Evolutionary conservation across 2,329 filamentous ascomycete genomes (phyloP), one percentile per base, ranked within the genome.

Genomic region (Colletotrichum endophyticum): DNA sequence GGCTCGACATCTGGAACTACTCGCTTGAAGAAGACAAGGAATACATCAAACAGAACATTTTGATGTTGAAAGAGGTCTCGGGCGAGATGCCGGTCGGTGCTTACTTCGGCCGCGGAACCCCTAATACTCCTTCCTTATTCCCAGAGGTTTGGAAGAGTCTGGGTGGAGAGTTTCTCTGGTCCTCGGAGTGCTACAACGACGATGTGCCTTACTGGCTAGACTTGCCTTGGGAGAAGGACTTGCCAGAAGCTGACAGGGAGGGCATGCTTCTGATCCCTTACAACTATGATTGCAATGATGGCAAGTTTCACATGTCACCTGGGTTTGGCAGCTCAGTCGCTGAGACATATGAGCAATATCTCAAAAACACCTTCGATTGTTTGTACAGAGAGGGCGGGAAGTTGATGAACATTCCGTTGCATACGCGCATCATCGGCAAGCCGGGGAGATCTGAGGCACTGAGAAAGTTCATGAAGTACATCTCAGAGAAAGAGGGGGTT

Each of bases 261-360:
- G 85, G 85, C 7, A 81, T 86, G 79, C 80, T 86, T 15, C 78
- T 86, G 22, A 81, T 86, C 22, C 84, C 84, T 0, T 85, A 85
- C 76, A 84, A 79, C 68, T 85, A 85, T 78, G 84, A 85, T 75
- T 83, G 83, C 79, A 86, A 86, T 64, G 85, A 87, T 75, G 85
- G 85, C 2, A 87, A 87, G 71, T 87, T 87, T 63, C 85, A 87
- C 75, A 86, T 86, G 84, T 81, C 83, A 13, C 85, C 85, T 7
- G 86, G 85, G 4, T 87, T 87, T 72, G 82, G 84, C 27, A 85
- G 82, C 57, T 84, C 82, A 16, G 83, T 84, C 28, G 86, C 82
- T 8, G 80, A 81, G 75, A 80, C 79, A 25, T 87, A 87, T 67
- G 85, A 86, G 67, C 81, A 85, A 64, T 86, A 86, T 70, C 79